Conservation (phyloP, 2,329 filamentous ascomycete species). For the Alternaria sp. region DNA sequence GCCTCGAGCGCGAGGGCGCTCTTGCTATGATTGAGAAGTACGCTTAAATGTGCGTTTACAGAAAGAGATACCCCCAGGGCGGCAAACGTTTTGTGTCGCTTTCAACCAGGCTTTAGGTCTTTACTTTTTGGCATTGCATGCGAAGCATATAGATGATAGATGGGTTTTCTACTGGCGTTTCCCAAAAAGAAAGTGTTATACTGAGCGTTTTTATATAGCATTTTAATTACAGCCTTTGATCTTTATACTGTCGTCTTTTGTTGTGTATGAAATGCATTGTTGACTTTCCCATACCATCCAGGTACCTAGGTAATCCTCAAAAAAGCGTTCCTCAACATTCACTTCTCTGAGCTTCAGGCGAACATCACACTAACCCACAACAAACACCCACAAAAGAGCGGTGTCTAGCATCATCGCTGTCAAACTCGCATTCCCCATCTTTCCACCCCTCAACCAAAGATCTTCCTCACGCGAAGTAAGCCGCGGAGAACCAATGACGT, state of each 20-base stretch:
- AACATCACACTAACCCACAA: neutral
- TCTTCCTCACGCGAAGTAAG: neutral
- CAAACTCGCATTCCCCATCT: neutral
- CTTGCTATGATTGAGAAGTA: slow-evolving; percentile 30
- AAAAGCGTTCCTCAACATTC: no score
- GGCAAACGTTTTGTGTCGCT: neutral
- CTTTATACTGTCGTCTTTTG: neutral
- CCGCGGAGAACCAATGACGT: neutral
- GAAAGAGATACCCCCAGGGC: neutral
- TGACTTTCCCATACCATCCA: no score
- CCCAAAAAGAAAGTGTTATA: neutral
- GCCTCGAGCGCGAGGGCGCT: slow-evolving; percentile 27
- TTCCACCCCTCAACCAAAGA: neutral
- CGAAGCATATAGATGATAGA: neutral
- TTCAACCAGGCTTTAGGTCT: neutral
- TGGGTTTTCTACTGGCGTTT: neutral
- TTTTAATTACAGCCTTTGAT: neutral
- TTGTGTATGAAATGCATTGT: neutral
- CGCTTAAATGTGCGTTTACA: slow-evolving; percentile 3
- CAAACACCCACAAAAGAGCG: neutral
- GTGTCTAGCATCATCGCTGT: neutral
- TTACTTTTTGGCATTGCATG: neutral
- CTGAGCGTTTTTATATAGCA: neutral
- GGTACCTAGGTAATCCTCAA: no score
- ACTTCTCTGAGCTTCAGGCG: neutral